Conservation (phyloP, 805 yeast species). For the Starmerella roubikii region DNA sequence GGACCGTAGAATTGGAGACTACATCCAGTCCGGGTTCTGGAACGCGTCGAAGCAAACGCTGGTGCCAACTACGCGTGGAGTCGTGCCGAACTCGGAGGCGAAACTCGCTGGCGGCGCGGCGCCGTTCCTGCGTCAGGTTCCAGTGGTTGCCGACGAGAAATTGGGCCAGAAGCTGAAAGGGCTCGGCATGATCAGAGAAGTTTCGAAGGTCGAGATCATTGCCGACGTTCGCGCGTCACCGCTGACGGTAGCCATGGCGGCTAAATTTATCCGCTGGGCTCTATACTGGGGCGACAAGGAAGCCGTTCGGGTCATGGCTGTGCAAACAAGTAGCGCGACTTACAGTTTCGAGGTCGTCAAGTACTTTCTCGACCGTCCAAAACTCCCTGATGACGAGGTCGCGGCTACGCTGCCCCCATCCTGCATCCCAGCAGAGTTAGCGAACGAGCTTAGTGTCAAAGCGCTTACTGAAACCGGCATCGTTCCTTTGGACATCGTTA, state of each 20-base stretch:
- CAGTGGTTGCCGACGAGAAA: conserved; percentile 20
- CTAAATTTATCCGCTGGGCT: conserved; percentile 23
- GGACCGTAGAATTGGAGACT: conserved; percentile 26
- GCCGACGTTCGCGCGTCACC: conserved; percentile 24
- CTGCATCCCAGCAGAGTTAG: conserved; percentile 23
- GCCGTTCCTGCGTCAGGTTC: conserved; percentile 16
- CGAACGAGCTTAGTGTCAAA: background rate
- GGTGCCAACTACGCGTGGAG: conserved; percentile 26
- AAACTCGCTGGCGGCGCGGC: conserved; percentile 21
- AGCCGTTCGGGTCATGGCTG: background rate
- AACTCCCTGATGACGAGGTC: conserved; percentile 18
- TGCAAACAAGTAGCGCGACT: background rate
- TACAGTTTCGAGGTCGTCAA: conserved; percentile 17
- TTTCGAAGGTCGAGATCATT: conserved; percentile 16
- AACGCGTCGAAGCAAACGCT: conserved; percentile 20
- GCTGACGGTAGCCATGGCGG: conserved; percentile 15
- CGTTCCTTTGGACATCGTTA: background rate
- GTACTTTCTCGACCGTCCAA: conserved; percentile 20
- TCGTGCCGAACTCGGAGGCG: conserved; percentile 23
- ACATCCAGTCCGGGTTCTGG: conserved; percentile 29
- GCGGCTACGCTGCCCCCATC: conserved; percentile 23
- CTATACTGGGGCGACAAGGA: background rate
- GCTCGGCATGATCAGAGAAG: conserved; percentile 18
- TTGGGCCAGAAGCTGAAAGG: conserved; percentile 18
- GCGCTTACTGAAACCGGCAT: conserved; percentile 7